Evolutionary conservation across 352 stramenopile species (phyloP), one percentile per base, ranked within the genome.

Genomic region (Pythium dissotocum): DNA sequence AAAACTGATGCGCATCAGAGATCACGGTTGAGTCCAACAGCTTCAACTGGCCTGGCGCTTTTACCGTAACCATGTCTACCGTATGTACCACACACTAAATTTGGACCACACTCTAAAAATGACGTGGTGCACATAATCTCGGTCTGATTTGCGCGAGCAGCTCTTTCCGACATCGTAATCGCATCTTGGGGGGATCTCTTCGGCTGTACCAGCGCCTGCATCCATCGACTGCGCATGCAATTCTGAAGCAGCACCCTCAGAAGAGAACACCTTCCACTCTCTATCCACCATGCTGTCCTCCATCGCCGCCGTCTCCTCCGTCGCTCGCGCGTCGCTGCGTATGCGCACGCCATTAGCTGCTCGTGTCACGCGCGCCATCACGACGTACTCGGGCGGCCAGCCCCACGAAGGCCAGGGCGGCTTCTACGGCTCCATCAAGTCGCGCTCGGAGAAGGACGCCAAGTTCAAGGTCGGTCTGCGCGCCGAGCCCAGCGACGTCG

Each of bases 371-470:
- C 35, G 35, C 21, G 56, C 67, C 32, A 77, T 90, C 53, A 94
- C 86, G 58, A 96, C 88, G 56, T 97, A 97, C 75, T 94, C 84
- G 21, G 90, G 89, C 59, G 91, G 91, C 44, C 91, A 97, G 72
- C 83, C 91, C 16, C 90, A 75, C 49, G 88, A 96, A 69, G 91
- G 91, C 44, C 91, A 97, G 67, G 91, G 91, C 48, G 91, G 91
- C 56, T 98, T 94, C 75, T 98, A 98, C 73, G 91, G 89, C 56
- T 89, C 86, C 30, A 79, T 88, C 63, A 92, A 93, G 67, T 83
- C 86, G 69, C 84, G 86, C 52, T 91, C 86, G 8, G 84, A 94
- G 61, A 71, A 79, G 63, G 67, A 72, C 55, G 78, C 85, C 56
- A 79, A 84, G 70, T 91, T 93, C 64, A 69, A 71, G 57, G 84